Conservation (phyloP, 306 rosid genomes). For the Prunus mongolica region DNA sequence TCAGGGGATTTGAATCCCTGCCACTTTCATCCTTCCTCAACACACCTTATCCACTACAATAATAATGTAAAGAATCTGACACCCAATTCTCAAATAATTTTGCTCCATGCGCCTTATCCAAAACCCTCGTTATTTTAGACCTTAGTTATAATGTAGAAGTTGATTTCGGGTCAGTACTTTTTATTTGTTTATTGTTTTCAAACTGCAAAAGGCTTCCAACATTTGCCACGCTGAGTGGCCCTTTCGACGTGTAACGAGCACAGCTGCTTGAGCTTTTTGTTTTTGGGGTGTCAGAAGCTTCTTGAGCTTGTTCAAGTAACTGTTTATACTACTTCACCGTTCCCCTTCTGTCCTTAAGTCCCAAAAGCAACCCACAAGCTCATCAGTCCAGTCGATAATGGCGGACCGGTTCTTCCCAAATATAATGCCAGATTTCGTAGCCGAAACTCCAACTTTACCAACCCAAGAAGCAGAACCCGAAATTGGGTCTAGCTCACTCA, state of each 20-base stretch:
- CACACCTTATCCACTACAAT: too few species aligned
- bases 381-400: slow-evolving; percentile 25
- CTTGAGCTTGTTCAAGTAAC: neutral
- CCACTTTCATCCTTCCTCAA: too few species aligned
- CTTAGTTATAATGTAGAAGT: too few species aligned
- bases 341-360: neutral
- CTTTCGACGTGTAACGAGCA: neutral
- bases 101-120: too few species aligned
- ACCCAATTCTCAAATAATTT: too few species aligned
- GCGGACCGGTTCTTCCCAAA: slow-evolving; percentile 64
- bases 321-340: neutral
- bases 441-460: slow-evolving; percentile 40
- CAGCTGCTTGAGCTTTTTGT: neutral
- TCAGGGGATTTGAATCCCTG: too few species aligned
- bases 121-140: too few species aligned
- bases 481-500: slow-evolving; percentile 35
- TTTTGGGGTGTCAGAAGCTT: neutral
- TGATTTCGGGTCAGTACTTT: too few species aligned
- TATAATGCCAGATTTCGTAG: slow-evolving; percentile 51
- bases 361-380: neutral
- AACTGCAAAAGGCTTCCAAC: neutral
- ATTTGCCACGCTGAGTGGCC: too few species aligned
- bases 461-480: slow-evolving; percentile 27
- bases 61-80: rapidly evolving
- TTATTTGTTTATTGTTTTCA: neutral